These are phyloP conservation scores for Liriodendron chinense DNA, from an alignment of 164 flowering plant species.

Conservation along the genomic window DNA sequence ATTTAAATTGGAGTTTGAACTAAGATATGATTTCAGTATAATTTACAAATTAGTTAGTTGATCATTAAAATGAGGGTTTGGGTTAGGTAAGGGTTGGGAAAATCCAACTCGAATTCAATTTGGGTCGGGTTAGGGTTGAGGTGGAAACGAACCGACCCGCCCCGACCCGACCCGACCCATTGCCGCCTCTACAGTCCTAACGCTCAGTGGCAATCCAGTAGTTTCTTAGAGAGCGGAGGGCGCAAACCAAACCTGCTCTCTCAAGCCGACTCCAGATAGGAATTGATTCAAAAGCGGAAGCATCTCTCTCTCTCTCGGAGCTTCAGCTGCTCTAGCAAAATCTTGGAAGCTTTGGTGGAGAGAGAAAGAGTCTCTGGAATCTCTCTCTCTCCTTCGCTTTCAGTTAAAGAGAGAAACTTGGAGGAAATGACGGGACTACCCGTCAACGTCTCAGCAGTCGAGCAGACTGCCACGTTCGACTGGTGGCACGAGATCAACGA, in stretches of 20 bases:
- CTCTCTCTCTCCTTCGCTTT: neutral
- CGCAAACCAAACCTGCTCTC: too few relatives aligned
- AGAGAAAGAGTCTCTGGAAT: neutral
- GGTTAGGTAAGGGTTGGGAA: too few relatives aligned
- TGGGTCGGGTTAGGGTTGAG: too few relatives aligned
- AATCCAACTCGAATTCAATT: too few relatives aligned
- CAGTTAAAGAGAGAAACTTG: neutral
- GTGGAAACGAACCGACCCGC: too few relatives aligned
- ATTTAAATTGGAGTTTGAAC: too few relatives aligned
- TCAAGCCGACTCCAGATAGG: too few relatives aligned
- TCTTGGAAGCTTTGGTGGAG: neutral
- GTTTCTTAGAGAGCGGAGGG: neutral
- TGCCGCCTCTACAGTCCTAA: neutral
- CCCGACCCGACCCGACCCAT: too few relatives aligned
- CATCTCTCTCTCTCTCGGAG: neutral
- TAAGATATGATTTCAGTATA: too few relatives aligned
- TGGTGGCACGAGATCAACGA: slow-evolving; percentile 96
- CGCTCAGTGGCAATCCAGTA: neutral
- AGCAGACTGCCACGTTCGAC: slow-evolving; percentile 14
- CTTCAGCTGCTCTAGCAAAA: neutral
- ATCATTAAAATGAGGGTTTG: too few relatives aligned
- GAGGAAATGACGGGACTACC: slow-evolving; percentile 10
- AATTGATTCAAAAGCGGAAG: neutral
- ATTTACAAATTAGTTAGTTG: too few relatives aligned
- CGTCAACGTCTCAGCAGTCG: slow-evolving; percentile 5